These are phyloP conservation scores for Yamadazyma ubonensis DNA, from an alignment of 805 yeast genomes.

Conservation along the genomic window DNA sequence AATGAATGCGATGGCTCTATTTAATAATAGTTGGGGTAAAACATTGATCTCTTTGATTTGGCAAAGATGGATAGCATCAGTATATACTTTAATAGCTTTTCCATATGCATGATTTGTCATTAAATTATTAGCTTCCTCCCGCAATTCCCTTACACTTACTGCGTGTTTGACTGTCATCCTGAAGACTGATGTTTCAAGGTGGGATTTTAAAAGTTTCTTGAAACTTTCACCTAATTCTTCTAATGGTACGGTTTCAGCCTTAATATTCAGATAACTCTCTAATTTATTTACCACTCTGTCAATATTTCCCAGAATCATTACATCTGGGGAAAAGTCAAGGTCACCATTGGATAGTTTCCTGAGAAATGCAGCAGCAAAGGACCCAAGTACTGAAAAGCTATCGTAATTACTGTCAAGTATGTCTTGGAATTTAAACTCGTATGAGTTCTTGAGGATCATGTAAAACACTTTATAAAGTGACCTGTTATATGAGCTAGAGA, in stretches of 20 bases:
- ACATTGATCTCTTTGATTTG: conserved; percentile 14
- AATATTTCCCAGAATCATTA: no score
- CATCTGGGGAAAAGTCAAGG: no score
- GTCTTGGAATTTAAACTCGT: conserved; percentile 9
- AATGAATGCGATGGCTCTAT: conserved; percentile 42
- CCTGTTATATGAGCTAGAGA: no score
- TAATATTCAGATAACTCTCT: conserved; percentile 5
- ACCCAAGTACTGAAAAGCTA: no score
- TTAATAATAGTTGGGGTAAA: conserved; percentile 34
- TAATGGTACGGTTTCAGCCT: conserved; percentile 7
- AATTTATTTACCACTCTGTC: conserved; percentile 15
- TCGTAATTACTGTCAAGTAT: no score
- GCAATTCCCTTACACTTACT: conserved; percentile 16
- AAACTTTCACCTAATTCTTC: conserved; percentile 14
- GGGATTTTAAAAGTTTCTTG: conserved; percentile 9
- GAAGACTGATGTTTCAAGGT: no score
- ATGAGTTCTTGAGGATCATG: conserved; percentile 17
- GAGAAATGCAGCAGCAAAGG: conserved; percentile 14
- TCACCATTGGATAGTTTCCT: conserved; percentile 2
- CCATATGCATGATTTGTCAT: conserved; percentile 37
- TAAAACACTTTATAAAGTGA: conserved; percentile 20
- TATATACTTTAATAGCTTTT: conserved; percentile 39
- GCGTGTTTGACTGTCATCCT: no score
- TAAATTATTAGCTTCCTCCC: conserved; percentile 42
- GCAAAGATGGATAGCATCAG: conserved; percentile 32